Percentiles rank a stretch among this genome's conserved stretches.
Conservation (phyloP, 192 early-diverging fungal species). For the Coemansia reversa region DNA sequence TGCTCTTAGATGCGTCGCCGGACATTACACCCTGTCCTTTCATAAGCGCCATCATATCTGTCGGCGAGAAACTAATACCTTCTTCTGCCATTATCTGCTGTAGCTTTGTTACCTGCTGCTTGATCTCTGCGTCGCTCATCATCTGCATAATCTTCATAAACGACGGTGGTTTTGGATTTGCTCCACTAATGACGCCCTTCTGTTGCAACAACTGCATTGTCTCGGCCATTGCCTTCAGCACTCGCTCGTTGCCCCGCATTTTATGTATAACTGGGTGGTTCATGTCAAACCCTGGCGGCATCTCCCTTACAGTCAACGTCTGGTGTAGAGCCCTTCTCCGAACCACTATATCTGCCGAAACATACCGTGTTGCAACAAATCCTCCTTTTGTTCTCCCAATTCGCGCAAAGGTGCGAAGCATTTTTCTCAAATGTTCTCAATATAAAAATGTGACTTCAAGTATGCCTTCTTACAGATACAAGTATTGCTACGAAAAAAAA, state of each 20-base stretch:
- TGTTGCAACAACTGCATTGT: conserved; percentile 26
- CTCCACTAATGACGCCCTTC: conserved; percentile 17
- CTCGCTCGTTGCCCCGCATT: conserved; percentile 26
- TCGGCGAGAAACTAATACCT: conserved; percentile 30
- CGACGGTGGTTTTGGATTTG: conserved; percentile 24
- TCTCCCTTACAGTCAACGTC: background rate
- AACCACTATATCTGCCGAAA: background rate
- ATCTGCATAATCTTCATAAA: conserved; percentile 42
- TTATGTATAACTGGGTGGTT: conserved; percentile 21
- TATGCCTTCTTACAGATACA: too few species aligned
- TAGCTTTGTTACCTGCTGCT: conserved; percentile 14
- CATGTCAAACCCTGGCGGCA: conserved; percentile 10
- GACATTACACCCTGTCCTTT: background rate
- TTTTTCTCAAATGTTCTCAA: too few species aligned
- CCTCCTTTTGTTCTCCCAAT: too few species aligned
- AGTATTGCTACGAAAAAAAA: too few species aligned
- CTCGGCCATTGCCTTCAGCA: conserved; percentile 15
- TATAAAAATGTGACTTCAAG: too few species aligned
- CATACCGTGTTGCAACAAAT: background rate
- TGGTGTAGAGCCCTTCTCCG: conserved; percentile 6
- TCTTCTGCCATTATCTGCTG: conserved; percentile 31
- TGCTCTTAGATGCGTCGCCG: background rate
- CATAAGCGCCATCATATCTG: conserved; percentile 29
- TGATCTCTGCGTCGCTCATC: conserved; percentile 32
- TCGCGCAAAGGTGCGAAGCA: too few species aligned